A percentile compares a stretch with the other conserved stretches of the same genome.
Evolutionary conservation across 495 filamentous ascomycete species (phyloP).

Genomic region (Bombardia bombarda): DNA sequence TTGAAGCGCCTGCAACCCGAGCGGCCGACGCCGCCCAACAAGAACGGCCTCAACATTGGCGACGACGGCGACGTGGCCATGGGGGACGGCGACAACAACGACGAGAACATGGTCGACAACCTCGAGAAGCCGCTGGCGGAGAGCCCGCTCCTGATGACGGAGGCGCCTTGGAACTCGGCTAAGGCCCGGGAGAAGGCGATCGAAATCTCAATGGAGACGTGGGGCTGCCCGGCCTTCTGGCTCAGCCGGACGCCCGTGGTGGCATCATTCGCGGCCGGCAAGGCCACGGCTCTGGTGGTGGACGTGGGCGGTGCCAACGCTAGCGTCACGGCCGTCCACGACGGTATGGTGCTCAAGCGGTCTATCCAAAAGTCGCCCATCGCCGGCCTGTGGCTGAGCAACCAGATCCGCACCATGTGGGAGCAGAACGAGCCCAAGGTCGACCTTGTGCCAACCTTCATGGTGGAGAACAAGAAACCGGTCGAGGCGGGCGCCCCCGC

Average conservation of each 20-base stretch:
- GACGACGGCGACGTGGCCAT: slow-evolving; percentile 44
- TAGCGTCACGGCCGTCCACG: slow-evolving; percentile 84
- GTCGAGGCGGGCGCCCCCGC: slow-evolving; percentile 83
- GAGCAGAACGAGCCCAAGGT: slow-evolving; percentile 66
- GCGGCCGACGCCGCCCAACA: slow-evolving; percentile 53
- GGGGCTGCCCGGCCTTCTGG: slow-evolving; percentile 91
- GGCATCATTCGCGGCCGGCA: slow-evolving; percentile 76
- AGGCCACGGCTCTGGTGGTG: slow-evolving; percentile 82
- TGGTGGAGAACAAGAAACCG: slow-evolving; percentile 73
- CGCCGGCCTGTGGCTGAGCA: slow-evolving; percentile 81
- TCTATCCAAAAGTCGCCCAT: slow-evolving; percentile 75
- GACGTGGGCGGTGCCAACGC: slow-evolving; percentile 89
- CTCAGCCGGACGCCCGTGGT: slow-evolving; percentile 54
- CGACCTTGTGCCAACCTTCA: slow-evolving; percentile 75
- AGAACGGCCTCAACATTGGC: slow-evolving; percentile 60
- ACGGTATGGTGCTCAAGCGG: slow-evolving; percentile 88
- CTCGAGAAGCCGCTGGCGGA: slow-evolving; percentile 76
- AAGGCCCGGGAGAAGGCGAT: slow-evolving; percentile 88
- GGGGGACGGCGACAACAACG: slow-evolving; percentile 36
- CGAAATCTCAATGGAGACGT: slow-evolving; percentile 92
- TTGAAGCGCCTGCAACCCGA: slow-evolving; percentile 70
- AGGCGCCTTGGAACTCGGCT: slow-evolving; percentile 81
- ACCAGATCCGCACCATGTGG: slow-evolving; percentile 78
- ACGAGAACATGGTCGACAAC: slow-evolving; percentile 57
- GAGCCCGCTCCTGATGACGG: slow-evolving; percentile 87